Base-by-base conservation (phyloP, 2,329 filamentous ascomycete species). In the Geosmithia morbida region DNA sequence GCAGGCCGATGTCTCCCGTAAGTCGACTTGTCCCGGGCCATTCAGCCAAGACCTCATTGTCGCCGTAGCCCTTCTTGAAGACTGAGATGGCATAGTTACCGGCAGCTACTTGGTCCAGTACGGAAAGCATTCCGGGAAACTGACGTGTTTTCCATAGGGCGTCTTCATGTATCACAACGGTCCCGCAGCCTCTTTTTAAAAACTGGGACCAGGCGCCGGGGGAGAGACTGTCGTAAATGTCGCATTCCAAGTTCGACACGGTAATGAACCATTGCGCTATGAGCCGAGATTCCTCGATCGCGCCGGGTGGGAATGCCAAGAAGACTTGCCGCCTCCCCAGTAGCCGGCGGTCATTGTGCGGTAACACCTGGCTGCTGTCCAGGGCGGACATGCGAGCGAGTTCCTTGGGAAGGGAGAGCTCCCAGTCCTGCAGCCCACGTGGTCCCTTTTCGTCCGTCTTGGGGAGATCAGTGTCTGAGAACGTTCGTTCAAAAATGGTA, bases 191-290 rank as follows among this genome's bases (percentile, higher is more conserved):
- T 2, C 53, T 50, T 17, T 57, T 57, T 8, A 57, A 29, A 50
- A 79, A 77, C 17, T 58, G 60, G 4, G 57, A 51, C 74, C 75
- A 79, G 8, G 70, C 62, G 1, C 74, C 73, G 6, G 62, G 37
- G 1, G 55, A 55, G 13, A 66, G 53, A 44, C 65, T 67, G 7
- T 60, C 64, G 29, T 63, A 68, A 10, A 78, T 60, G 17, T 59
- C 63, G 51, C 67, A 71, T 2, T 61, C 51, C 0, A 62, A 52
- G 30, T 70, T 62, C 37, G 60, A 63, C 4, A 29, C 17, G 18
- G 26, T 26, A 13, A 19, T 11, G 29, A 49, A 54, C 71, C 72
- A 78, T 17, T 59, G 56, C 26, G 56, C 61, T 2, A 76, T n/a
- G 8, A 69, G 61, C 8, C 59, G 52, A 17, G 61, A 60, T 39